Conservation (phyloP, 2,329 filamentous ascomycete genomes). For the Pseudogymnoascus sp. region DNA sequence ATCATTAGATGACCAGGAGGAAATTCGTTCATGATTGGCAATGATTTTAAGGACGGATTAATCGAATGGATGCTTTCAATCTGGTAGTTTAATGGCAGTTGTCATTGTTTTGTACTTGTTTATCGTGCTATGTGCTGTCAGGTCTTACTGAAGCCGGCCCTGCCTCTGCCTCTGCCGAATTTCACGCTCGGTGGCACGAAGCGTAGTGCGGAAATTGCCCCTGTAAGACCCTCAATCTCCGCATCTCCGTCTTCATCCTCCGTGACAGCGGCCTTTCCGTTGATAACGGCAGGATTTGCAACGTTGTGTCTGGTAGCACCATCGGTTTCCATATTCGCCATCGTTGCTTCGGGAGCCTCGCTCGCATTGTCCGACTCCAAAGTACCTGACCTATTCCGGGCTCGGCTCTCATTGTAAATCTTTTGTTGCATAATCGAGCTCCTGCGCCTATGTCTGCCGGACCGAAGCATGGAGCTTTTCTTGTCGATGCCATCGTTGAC, state of each 20-base stretch:
- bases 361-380: conserved; percentile 13
- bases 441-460: conserved; percentile 43
- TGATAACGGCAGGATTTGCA: conserved; percentile 15
- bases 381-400: conserved; percentile 14
- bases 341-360: conserved; percentile 24
- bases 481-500: conserved; percentile 87
- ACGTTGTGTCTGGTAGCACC: conserved; percentile 17
- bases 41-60: conserved; percentile 6
- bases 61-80: conserved; percentile 5
- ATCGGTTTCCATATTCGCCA: conserved; percentile 10
- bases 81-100: conserved; percentile 4
- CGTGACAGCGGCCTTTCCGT: conserved; percentile 18
- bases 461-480: conserved; percentile 67
- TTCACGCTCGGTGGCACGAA: conserved; percentile 63
- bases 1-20: conserved; percentile 9
- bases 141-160: conserved; percentile 24
- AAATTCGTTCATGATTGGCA: conserved; percentile 3
- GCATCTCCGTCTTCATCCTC: conserved; percentile 22
- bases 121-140: conserved; percentile 9
- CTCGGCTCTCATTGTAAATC: conserved; percentile 21
- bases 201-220: conserved; percentile 63
- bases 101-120: conserved; percentile 3
- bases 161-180: conserved; percentile 43
- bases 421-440: conserved; percentile 36
- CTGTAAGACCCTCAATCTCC: conserved; percentile 56